These are phyloP conservation scores for Aleurites moluccanus DNA, from an alignment of 441 rosid genomes.

Conservation along the genomic window DNA sequence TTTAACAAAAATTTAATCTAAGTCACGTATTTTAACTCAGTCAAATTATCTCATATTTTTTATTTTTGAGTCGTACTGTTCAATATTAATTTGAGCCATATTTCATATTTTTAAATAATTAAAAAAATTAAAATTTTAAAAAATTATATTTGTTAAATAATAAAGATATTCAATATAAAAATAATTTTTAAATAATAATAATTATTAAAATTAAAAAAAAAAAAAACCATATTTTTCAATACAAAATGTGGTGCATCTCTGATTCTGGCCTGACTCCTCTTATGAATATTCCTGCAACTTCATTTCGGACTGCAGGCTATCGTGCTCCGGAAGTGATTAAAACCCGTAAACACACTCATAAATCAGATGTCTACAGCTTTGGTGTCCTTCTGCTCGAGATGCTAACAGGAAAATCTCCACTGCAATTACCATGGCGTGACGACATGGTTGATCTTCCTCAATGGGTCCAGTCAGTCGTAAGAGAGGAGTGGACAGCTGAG, in stretches of 20 bases:
- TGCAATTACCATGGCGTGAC: slow-evolving; percentile 66
- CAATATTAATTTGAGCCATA: too few relatives aligned
- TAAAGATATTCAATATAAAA: too few relatives aligned
- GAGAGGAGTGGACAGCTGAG: slow-evolving; percentile 98
- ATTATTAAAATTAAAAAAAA: too few relatives aligned
- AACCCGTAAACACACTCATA: slow-evolving; percentile 75
- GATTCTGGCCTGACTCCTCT: slow-evolving; percentile 77
- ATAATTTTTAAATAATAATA: too few relatives aligned
- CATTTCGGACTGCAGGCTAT: slow-evolving; percentile 71
- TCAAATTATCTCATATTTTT: too few relatives aligned
- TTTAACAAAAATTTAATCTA: too few relatives aligned
- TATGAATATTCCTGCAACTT: slow-evolving; percentile 63
- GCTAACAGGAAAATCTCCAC: slow-evolving; percentile 85
- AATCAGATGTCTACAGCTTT: slow-evolving; percentile 87
- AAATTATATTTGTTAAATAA: too few relatives aligned
- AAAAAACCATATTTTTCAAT: too few relatives aligned
- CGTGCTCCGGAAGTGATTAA: slow-evolving; percentile 90
- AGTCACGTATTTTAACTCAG: too few relatives aligned
- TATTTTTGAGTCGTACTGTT: too few relatives aligned
- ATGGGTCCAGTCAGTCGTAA: slow-evolving; percentile 92
- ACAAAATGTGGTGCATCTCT: slow-evolving; percentile 68
- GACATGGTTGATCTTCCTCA: slow-evolving; percentile 81
- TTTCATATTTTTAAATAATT: too few relatives aligned
- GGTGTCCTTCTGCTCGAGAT: slow-evolving; percentile 87
- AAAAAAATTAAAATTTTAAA: too few relatives aligned